Evolutionary conservation across 192 early-diverging fungal genomes (phyloP).

Genomic region (Dimargaris cristalligena): DNA sequence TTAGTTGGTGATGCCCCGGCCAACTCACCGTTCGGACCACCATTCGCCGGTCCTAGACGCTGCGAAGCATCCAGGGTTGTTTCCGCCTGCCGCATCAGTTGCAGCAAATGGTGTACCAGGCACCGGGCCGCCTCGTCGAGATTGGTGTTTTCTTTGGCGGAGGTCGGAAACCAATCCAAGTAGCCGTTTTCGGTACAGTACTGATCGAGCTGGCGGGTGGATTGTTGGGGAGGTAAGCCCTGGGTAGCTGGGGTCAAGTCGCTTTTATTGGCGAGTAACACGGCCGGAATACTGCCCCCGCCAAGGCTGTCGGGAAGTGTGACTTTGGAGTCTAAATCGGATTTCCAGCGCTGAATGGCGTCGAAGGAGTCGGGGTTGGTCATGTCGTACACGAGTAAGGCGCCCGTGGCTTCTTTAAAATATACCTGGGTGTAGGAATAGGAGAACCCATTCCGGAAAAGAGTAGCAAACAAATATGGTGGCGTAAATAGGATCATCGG

Average conservation of each 20-base stretch:
- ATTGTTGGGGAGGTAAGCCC: slow-evolving; percentile 1
- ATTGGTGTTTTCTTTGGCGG: slow-evolving; percentile 42
- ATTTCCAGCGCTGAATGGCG: slow-evolving; percentile 35
- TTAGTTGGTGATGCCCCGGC: no score
- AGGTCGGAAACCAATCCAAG: slow-evolving; percentile 39
- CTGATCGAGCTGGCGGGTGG: slow-evolving; percentile 23
- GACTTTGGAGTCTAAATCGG: slow-evolving; percentile 38
- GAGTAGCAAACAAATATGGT: no score
- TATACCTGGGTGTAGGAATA: slow-evolving; percentile 20
- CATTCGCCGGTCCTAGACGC: no score
- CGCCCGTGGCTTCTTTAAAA: slow-evolving; percentile 38
- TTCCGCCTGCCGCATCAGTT: slow-evolving; percentile 4
- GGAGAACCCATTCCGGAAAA: neutral
- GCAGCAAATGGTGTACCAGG: slow-evolving; percentile 26
- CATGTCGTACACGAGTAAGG: slow-evolving; percentile 39
- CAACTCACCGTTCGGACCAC: no score
- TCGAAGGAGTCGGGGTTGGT: slow-evolving; percentile 38
- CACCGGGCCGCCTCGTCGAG: slow-evolving; percentile 37
- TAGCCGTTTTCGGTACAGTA: slow-evolving; percentile 36
- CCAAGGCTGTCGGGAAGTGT: slow-evolving; percentile 29
- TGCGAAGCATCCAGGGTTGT: no score
- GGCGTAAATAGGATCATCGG: no score
- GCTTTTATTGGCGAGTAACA: slow-evolving; percentile 35
- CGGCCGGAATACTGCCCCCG: slow-evolving; percentile 32
- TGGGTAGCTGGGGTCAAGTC: neutral